A percentile compares a stretch with the other conserved stretches of the same genome.
Conservation (phyloP, 306 rosid genomes). For the Gillenia trifoliata region DNA sequence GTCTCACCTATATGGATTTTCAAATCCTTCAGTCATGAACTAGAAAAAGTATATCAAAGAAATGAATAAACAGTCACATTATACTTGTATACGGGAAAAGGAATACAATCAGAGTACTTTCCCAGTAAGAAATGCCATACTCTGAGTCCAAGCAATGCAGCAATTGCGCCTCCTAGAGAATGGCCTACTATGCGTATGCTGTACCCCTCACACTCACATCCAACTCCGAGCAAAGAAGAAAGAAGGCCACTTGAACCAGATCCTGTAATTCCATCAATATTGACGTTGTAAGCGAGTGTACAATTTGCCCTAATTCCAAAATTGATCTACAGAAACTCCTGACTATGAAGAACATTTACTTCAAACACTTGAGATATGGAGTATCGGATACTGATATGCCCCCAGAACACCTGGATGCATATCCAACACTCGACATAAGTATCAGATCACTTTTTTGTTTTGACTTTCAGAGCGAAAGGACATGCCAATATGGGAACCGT, state of each 20-base stretch:
- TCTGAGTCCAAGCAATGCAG: slow-evolving; percentile 72
- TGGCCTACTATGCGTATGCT: slow-evolving; percentile 79
- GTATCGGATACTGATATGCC: neutral
- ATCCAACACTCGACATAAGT: neutral
- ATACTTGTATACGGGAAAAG: too few relatives aligned
- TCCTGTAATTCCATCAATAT: slow-evolving; percentile 50
- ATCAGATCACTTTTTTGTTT: neutral
- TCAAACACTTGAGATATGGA: neutral
- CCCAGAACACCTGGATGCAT: neutral
- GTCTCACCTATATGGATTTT: neutral
- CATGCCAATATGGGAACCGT: neutral
- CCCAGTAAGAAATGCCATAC: slow-evolving; percentile 47
- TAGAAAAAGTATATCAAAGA: slow-evolving; percentile 4
- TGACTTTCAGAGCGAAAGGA: neutral
- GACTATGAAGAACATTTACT: neutral
- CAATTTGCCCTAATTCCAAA: neutral
- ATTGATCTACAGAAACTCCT: neutral
- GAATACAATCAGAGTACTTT: slow-evolving; percentile 9
- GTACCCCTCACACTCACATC: slow-evolving; percentile 84
- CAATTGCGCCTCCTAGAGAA: slow-evolving; percentile 93
- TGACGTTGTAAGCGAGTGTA: neutral
- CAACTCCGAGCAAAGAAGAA: slow-evolving; percentile 76
- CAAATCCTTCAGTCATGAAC: neutral
- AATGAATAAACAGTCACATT: neutral
- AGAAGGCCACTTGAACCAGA: slow-evolving; percentile 61